Evolutionary conservation across 2,329 filamentous ascomycete species (phyloP).

Genomic region (Ophiosphaerella herpotricha): DNA sequence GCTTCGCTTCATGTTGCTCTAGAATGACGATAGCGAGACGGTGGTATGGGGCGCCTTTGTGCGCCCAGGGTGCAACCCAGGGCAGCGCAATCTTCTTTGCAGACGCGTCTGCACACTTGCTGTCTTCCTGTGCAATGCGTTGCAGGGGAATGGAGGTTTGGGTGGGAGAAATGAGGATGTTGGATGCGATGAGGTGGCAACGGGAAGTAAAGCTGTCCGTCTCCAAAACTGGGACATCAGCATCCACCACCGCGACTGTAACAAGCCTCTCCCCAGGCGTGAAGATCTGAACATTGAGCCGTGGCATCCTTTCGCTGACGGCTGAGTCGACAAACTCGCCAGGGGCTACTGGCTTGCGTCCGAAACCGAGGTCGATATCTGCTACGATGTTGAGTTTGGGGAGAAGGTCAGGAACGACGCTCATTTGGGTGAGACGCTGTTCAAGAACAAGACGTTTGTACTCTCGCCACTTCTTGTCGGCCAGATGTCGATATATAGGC

Average conservation of each 20-base stretch:
- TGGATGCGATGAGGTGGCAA: constrained; percentile 85
- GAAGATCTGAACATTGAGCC: constrained; percentile 83
- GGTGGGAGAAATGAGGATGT: constrained; percentile 67
- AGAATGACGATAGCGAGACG: constrained; percentile 82
- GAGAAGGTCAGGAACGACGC: constrained; percentile 85
- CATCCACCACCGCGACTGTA: constrained; percentile 83
- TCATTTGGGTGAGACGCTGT: constrained; percentile 86
- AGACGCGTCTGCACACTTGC: constrained; percentile 53
- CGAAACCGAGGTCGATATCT: constrained; percentile 83
- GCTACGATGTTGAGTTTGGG: constrained; percentile 76
- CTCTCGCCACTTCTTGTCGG: constrained; percentile 83
- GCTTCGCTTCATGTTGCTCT: constrained; percentile 68
- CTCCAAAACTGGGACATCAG: constrained; percentile 82
- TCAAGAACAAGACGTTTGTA: constrained; percentile 79
- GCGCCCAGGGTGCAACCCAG: constrained; percentile 84
- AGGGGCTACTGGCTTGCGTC: constrained; percentile 68
- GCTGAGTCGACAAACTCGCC: constrained; percentile 78
- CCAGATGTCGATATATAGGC: constrained; percentile 90
- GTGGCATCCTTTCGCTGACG: constrained; percentile 73
- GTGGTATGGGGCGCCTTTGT: constrained; percentile 91
- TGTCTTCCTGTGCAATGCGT: constrained; percentile 37
- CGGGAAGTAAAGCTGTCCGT: constrained; percentile 76
- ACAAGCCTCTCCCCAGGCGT: constrained; percentile 80
- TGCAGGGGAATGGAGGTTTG: constrained; percentile 40
- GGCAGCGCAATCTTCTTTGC: constrained; percentile 68